These are phyloP conservation scores for Globisporangium middletonii DNA, from an alignment of 352 stramenopile species.

Conservation along the genomic window DNA sequence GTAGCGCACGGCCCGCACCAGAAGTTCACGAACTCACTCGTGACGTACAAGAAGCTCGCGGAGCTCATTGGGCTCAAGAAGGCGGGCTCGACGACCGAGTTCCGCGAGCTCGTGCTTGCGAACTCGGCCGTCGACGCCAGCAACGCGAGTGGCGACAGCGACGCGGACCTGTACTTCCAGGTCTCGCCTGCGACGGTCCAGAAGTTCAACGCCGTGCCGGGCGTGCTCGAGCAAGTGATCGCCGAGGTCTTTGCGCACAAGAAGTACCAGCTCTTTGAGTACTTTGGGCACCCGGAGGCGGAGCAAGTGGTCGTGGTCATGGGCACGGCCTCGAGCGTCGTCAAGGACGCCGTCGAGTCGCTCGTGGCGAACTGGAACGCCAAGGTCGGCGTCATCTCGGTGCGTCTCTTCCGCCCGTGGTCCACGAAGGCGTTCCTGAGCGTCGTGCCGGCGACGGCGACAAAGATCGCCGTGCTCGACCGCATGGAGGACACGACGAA, in stretches of 20 bases:
- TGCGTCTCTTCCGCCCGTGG: conserved; percentile 91
- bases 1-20: conserved; percentile 26
- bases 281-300: conserved; percentile 77
- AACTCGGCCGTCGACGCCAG: conserved; percentile 35
- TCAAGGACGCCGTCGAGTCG: conserved; percentile 85
- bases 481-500: conserved; percentile 84
- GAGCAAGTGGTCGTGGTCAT: conserved; percentile 89
- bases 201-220: conserved; percentile 65
- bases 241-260: conserved; percentile 70
- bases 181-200: conserved; percentile 81
- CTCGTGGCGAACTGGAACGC: conserved; percentile 82
- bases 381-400: conserved; percentile 81
- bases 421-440: conserved; percentile 68
- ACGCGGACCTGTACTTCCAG: conserved; percentile 91
- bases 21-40: conserved; percentile 61
- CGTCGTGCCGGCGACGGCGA: conserved; percentile 61
- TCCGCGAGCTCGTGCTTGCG: conserved; percentile 55
- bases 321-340: conserved; percentile 83
- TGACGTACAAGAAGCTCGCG: conserved; percentile 62
- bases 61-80: conserved; percentile 59
- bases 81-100: conserved; percentile 36
- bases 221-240: conserved; percentile 76
- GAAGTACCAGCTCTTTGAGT: conserved; percentile 91
- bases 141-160: conserved; percentile 34
- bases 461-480: conserved; percentile 88